Evolutionary conservation across 2,329 filamentous ascomycete species (phyloP).

Genomic region (Cladophialophora exuberans): DNA sequence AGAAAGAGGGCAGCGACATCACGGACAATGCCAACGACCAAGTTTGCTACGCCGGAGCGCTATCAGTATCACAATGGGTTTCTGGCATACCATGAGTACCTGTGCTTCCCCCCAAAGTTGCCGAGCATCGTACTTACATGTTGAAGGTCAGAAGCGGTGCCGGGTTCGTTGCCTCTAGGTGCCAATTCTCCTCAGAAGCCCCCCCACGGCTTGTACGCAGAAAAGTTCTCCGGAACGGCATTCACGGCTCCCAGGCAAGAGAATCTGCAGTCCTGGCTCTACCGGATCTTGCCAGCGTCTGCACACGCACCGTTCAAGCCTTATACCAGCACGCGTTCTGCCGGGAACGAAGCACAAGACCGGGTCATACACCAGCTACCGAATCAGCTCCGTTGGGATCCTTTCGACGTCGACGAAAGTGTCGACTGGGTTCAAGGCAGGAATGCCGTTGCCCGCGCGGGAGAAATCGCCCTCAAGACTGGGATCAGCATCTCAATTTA

Average conservation of each 20-base stretch:
- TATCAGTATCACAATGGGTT: too few species aligned
- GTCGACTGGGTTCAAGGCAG: slow-evolving; percentile 59
- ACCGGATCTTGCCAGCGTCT: slow-evolving; percentile 67
- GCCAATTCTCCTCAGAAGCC: slow-evolving; percentile 82
- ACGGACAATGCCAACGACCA: too few species aligned
- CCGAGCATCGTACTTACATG: too few species aligned
- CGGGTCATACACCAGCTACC: too few species aligned
- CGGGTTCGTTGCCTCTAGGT: slow-evolving; percentile 72
- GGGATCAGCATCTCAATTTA: slow-evolving; percentile 62
- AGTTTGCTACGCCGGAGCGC: too few species aligned
- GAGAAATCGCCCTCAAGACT: slow-evolving; percentile 60
- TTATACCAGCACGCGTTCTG: too few species aligned
- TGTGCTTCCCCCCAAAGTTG: too few species aligned
- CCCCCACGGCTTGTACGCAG: slow-evolving; percentile 76
- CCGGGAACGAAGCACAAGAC: too few species aligned
- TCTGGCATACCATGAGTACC: too few species aligned
- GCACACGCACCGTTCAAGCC: slow-evolving; percentile 55
- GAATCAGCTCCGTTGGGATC: slow-evolving; percentile 67
- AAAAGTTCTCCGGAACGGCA: slow-evolving; percentile 73
- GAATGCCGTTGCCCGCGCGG: slow-evolving; percentile 66
- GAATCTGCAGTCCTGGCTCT: slow-evolving; percentile 73
- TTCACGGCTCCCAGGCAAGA: slow-evolving; percentile 70
- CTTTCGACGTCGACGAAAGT: slow-evolving; percentile 44
- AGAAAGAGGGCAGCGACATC: too few species aligned
- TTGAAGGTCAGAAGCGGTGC: slow-evolving; percentile 33